These are phyloP conservation scores for Saccharomycopsis babjevae DNA, from an alignment of 805 yeast species.

Conservation along the genomic window DNA sequence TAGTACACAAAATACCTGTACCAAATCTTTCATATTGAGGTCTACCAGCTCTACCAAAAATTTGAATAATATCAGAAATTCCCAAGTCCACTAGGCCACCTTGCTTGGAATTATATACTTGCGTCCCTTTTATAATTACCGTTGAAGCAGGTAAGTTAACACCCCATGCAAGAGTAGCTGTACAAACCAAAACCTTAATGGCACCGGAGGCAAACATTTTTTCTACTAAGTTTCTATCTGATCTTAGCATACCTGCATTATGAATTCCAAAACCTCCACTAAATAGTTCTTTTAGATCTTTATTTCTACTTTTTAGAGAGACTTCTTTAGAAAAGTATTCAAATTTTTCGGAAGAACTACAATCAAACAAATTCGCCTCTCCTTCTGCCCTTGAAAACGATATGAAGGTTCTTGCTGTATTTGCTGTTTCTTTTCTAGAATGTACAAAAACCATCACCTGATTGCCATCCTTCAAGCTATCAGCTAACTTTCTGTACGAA, in stretches of 20 bases:
- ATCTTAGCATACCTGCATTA: conserved; percentile 93
- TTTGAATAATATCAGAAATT: conserved; percentile 93
- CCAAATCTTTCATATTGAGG: conserved; percentile 93
- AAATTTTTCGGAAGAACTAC: conserved; percentile 33
- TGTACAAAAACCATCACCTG: conserved; percentile 98
- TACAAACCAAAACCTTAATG: conserved; percentile 83
- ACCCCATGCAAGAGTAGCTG: conserved; percentile 99
- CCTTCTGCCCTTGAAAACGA: conserved; percentile 52
- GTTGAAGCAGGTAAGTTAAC: conserved; percentile 97
- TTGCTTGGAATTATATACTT: conserved; percentile 84
- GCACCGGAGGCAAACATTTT: conserved; percentile 79
- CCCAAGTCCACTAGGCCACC: conserved; percentile 95
- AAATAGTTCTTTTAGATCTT: conserved; percentile 73
- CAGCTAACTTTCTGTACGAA: conserved; percentile 65
- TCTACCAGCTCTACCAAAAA: conserved; percentile 98
- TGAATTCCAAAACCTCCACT: conserved; percentile 82
- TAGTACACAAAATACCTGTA: conserved; percentile 83
- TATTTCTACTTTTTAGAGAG: conserved; percentile 53
- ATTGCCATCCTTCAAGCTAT: conserved; percentile 55
- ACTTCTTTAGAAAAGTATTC: conserved; percentile 52
- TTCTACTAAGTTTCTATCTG: conserved; percentile 85
- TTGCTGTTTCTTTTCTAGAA: conserved; percentile 85
- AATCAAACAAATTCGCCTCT: conserved; percentile 50
- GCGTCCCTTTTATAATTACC: conserved; percentile 93
- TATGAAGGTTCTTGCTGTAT: conserved; percentile 66